Evolutionary conservation across 2,329 filamentous ascomycete genomes (phyloP).

Genomic region (Aspergillus jensenii): DNA sequence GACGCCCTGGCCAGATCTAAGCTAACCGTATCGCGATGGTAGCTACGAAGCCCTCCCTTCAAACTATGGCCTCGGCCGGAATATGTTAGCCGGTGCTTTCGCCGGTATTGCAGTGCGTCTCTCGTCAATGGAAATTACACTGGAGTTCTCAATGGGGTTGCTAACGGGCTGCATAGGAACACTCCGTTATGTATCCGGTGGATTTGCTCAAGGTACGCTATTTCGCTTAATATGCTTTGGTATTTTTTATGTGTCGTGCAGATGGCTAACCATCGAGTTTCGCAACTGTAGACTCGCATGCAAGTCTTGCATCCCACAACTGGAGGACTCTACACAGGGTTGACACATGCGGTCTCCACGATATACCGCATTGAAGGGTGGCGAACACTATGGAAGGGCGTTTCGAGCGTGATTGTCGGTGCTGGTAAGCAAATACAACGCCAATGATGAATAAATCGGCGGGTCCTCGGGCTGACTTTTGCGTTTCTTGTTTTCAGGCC

Average conservation of each 20-base stretch:
- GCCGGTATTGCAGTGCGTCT: constrained; percentile 84
- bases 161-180: constrained; percentile 64
- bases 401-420: constrained; percentile 93
- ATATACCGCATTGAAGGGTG: constrained; percentile 90
- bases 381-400: constrained; percentile 89
- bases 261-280: not conserved
- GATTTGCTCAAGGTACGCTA: constrained; percentile 87
- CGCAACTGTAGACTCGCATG: constrained; percentile 77
- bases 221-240: not conserved
- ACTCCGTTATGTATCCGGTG: constrained; percentile 98
- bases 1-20: not conserved
- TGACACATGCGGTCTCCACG: constrained; percentile 87
- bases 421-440: constrained; percentile 64
- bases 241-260: not conserved
- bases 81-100: constrained; percentile 95
- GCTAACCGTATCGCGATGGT: constrained; percentile 27
- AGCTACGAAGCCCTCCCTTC: constrained; percentile 91
- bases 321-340: constrained; percentile 79
- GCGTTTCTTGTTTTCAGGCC: constrained; percentile 57
- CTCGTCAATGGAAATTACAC: constrained; percentile 1
- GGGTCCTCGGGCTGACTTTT: constrained; percentile 8
- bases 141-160: not conserved
- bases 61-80: constrained; percentile 89
- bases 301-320: constrained; percentile 86
- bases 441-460: not conserved